Evolutionary conservation across 2,329 filamentous ascomycete genomes (phyloP).

Genomic region (Basipetospora sp.): DNA sequence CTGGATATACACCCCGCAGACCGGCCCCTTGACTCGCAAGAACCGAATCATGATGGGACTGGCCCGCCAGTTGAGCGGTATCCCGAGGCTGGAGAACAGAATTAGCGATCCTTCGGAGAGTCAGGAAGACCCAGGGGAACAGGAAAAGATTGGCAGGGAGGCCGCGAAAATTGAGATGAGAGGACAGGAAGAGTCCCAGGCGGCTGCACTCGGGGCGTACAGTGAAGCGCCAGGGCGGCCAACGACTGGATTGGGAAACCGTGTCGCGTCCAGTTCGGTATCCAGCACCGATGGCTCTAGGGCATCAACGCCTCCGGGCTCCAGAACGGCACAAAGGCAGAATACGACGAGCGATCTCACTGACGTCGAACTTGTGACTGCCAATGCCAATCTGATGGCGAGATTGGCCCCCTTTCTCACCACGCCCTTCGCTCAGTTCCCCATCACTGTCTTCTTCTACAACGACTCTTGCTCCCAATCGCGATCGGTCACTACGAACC

Average conservation of each 20-base stretch:
- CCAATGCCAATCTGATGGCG: slow-evolving; percentile 78
- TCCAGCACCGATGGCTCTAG: not conserved
- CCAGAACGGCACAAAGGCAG: slow-evolving; percentile 16
- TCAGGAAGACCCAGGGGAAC: slow-evolving; percentile 36
- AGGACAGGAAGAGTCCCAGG: slow-evolving; percentile 56
- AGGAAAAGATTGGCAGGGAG: slow-evolving; percentile 56
- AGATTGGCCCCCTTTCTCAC: slow-evolving; percentile 81
- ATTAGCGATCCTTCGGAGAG: slow-evolving; percentile 20
- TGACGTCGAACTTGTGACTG: slow-evolving; percentile 58
- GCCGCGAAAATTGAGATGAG: slow-evolving; percentile 61
- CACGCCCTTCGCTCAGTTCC: slow-evolving; percentile 58
- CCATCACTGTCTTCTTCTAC: slow-evolving; percentile 91
- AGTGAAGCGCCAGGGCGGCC: slow-evolving; percentile 40
- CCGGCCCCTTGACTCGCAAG: slow-evolving; percentile 70
- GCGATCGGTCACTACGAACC: slow-evolving; percentile 69
- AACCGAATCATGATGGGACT: slow-evolving; percentile 78
- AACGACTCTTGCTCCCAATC: slow-evolving; percentile 72
- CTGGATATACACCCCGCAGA: slow-evolving; percentile 83
- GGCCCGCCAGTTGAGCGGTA: slow-evolving; percentile 73
- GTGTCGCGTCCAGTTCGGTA: not conserved
- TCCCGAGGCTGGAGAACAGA: slow-evolving; percentile 33
- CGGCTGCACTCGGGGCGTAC: slow-evolving; percentile 57
- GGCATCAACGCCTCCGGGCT: slow-evolving; percentile 24
- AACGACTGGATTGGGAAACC: not conserved
- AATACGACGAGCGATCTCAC: slow-evolving; percentile 42